Evolutionary conservation across 495 filamentous ascomycete species (phyloP).

Genomic region (Talaromyces liani): DNA sequence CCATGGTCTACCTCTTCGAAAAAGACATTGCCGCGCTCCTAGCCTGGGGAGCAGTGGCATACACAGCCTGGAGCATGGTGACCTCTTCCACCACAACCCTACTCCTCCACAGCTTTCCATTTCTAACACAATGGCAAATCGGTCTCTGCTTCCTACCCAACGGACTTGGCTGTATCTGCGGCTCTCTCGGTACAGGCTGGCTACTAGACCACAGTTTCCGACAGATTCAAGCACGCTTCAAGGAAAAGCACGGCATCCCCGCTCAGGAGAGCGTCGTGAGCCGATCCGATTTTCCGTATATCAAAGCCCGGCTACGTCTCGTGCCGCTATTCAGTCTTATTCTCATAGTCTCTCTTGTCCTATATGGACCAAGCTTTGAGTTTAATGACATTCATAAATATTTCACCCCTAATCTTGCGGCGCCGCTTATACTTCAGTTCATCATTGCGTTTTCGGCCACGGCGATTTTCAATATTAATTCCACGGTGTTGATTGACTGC

Average conservation of each 20-base stretch:
- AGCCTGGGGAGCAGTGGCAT: constrained; percentile 18
- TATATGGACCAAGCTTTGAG: constrained; percentile 18
- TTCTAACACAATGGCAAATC: constrained; percentile 12
- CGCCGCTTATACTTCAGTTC: constrained; percentile 4
- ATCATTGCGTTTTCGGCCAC: constrained; percentile 6
- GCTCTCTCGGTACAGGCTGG: constrained; percentile 15
- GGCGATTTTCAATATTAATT: constrained; percentile 33
- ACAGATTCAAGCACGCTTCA: constrained; percentile 7
- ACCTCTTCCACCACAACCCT: constrained; percentile 19
- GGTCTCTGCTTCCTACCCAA: constrained; percentile 18
- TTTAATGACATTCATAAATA: constrained; percentile 13
- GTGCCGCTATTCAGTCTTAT: constrained; percentile 14
- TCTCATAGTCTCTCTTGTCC: constrained; percentile 10
- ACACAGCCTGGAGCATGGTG: constrained; percentile 26
- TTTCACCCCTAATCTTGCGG: background rate
- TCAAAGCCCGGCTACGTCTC: constrained; percentile 13
- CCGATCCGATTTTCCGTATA: constrained; percentile 12
- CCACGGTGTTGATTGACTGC: constrained; percentile 51
- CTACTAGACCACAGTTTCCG: constrained; percentile 14
- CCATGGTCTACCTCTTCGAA: constrained; percentile 16
- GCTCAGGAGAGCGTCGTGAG: constrained; percentile 6
- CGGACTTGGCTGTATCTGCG: constrained; percentile 10
- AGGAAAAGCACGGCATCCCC: constrained; percentile 5
- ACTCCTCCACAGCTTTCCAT: constrained; percentile 14
- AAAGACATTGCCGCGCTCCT: constrained; percentile 19